Evolutionary conservation across 805 yeast species (phyloP), one percentile per base, ranked within the genome.

Genomic region (Yamadazyma phyllophila): DNA sequence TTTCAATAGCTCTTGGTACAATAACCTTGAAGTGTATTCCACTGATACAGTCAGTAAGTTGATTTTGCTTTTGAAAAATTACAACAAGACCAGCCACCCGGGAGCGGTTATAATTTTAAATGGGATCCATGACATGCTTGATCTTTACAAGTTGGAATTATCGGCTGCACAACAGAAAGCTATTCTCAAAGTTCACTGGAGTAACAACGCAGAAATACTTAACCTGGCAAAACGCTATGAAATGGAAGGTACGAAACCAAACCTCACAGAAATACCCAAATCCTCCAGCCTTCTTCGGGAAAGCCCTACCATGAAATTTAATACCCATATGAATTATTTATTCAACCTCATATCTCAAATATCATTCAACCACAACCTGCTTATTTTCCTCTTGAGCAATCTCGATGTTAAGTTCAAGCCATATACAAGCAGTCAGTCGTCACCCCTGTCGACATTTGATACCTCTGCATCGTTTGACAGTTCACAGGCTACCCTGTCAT

Each of bases 71-170:
- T 35, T 51, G 7, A 35, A 32, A 32, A 31, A 20, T 15, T 20
- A 33, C 47, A n/a, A 46, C 1, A 30, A 42, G 4, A 26, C 35
- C 27, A 3, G 27, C 2, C 14, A 46, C 10, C 41, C 48, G 11
- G 27, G 38, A 48, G 50, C 60, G 3, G 39, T 69, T 14, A 39
- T 67, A 13, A 43, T 70, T 2, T 44, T 69, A 16, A 53, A 63
- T 30, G 60, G 61, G 34, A 61, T 68, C 49, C 73, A 69, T 49
- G 73, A 70, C 27, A 30, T 63, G 17, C 36, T 67, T 4, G 74
- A 71, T 35, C 47, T 60, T 17, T 71, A 70, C 48, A 61, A 59
- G 29, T 53, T 63, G 24, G 71, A 71, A 45, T 43, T 68, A 3
- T 52, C 66, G 1, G 56, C 68, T 1, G 47, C 60, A 12, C 61